Evolutionary conservation across 768 basidiomycete genomes (phyloP).

Genomic region (Auricularia auricula-judae): DNA sequence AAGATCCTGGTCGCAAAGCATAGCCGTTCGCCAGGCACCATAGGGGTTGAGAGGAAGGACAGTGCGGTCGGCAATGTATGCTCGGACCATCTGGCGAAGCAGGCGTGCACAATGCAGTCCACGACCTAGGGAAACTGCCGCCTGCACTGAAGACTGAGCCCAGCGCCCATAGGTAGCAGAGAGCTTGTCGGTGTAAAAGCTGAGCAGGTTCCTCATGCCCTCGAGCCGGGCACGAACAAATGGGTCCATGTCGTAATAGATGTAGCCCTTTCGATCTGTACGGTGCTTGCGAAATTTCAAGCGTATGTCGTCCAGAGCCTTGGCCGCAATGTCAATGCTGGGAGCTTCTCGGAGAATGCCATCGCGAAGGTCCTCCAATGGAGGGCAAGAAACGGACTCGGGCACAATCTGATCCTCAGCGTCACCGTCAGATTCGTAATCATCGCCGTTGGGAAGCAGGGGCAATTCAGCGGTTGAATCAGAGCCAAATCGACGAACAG

Average conservation of each 20-base stretch:
- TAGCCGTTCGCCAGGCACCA: constrained; percentile 8
- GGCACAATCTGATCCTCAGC: too few species aligned
- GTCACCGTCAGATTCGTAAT: too few species aligned
- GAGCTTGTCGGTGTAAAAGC: not conserved
- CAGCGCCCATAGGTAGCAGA: not conserved
- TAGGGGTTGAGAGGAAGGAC: constrained; percentile 6
- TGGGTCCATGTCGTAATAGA: not conserved
- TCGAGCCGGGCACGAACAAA: not conserved
- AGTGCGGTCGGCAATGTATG: not conserved
- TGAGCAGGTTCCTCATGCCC: not conserved
- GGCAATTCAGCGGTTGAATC: too few species aligned
- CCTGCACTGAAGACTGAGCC: not conserved
- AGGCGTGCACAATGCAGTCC: not conserved
- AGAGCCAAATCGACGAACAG: too few species aligned
- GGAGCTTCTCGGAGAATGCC: not conserved
- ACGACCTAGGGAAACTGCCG: not conserved
- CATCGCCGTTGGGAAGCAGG: too few species aligned
- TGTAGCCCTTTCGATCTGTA: not conserved
- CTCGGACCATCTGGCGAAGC: not conserved
- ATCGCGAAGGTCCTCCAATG: too few species aligned
- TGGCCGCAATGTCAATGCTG: not conserved
- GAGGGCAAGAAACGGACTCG: too few species aligned
- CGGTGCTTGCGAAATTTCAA: not conserved
- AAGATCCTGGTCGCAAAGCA: constrained; percentile 21
- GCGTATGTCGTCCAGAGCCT: not conserved